Evolutionary conservation across 352 stramenopile genomes (phyloP), one percentile per base, ranked within the genome.

Genomic region (Pythium sp.): DNA sequence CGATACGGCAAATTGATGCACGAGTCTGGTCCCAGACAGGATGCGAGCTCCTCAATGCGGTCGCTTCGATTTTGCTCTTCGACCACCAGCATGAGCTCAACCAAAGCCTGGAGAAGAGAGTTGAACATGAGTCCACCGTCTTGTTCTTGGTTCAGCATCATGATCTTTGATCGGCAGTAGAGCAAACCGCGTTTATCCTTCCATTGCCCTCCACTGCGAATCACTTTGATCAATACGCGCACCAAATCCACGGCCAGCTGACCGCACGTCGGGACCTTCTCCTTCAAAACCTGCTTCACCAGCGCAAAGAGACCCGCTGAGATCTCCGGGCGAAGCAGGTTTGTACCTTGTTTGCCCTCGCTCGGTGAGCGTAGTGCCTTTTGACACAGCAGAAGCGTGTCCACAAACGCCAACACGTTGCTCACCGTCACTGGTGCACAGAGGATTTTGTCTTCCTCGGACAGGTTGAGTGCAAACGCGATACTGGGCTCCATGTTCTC

Each of bases 131-230:
- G 73, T 14, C 84, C 82, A 12, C 80, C 79, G 47, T 95, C 86
- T 62, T 94, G 84, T 12, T 96, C 87, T 76, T 94, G 87, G 59
- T 87, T 86, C 1, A 96, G 71, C 28, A 74, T 75, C 76, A 93
- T 94, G 51, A 96, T 93, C 73, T 93, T 94, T 2, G 87, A 95
- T 22, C 89, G 86, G 61, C 87, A 94, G 53, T 90, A 96, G 2
- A 96, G 72, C 53, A 94, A 64, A 1, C 86, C 86, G 30, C 80
- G 69, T 53, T 88, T 91, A 71, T 92, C 82, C 56, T 81, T 79
- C 89, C 89, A 96, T 20, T 63, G 58, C n/a, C 81, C 76, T 20
- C 87, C 86, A 3, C 72, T 76, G 51, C 89, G 80, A 20, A 93
- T 80, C 14, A 94, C 61, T 3, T 78, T 74, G 58, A 93, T 92